Base-by-base conservation (phyloP, 441 rosid species). In the Aleurites moluccanus region DNA sequence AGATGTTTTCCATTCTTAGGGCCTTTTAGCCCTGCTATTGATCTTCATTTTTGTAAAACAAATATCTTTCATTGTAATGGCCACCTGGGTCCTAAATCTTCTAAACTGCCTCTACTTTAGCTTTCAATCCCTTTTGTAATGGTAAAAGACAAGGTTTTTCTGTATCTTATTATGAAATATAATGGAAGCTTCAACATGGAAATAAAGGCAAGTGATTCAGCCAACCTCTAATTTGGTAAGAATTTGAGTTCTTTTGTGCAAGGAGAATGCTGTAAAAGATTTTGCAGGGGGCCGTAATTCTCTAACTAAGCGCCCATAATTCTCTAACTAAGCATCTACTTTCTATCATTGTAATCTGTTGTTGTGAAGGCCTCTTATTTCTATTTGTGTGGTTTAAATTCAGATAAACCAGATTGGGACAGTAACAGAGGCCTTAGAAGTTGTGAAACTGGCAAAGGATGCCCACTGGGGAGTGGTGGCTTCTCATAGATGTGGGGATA, bases 381-480 rank as follows among this genome's bases (percentile, higher is more conserved):
- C 30, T 70, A 11, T n/a, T 28, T 70, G 33, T 45, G 13, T 71
- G 56, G 59, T 55, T 66, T 62, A 70, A 53, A 79, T 82, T 59
- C 85, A 95, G 99, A 82, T 95, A 79, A 95, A 93, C 85, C 97
- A 92, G 89, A 88, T 95, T 50, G 99, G 99, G 81, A 95, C 99
- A 1, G 92, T 95, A 80, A 89, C 98, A 18, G 99, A 95, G 78
- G 91, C 97, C 67, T 83, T 93, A 70, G 97, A 95, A 83, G 97
- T 88, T 30, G 97, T 88, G 77, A 95, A 91, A 85, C 78, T 82
- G 77, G 99, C 99, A 69, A 93, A 89, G 81, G 95, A 92, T 83
- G 93, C 92, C 40, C 88, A 80, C 63, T 93, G 99, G 99, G 93
- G 98, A 78, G 91, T 95, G 68, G 89, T 95, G 74, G 85, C 84